Evolutionary conservation across 108 stramenopile species (phyloP).

Genomic region (Seminavis robusta): DNA sequence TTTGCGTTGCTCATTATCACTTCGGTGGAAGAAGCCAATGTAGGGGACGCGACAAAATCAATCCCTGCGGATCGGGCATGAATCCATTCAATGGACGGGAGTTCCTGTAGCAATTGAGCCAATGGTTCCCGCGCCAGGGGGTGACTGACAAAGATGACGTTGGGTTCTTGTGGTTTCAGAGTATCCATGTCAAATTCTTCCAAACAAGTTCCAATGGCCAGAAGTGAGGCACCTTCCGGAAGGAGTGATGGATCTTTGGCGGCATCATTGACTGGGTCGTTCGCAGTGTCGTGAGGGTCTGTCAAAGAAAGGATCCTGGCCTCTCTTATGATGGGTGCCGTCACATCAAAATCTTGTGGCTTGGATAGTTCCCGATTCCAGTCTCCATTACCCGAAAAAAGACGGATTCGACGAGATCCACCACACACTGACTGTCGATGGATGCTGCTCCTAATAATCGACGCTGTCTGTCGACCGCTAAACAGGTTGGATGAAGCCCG

Average conservation of each 20-base stretch:
- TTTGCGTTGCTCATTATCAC: conserved; percentile 86
- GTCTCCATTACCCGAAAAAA: no score
- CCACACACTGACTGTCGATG: no score
- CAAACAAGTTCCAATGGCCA: conserved; percentile 49
- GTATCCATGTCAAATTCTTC: conserved; percentile 55
- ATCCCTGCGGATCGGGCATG: conserved; percentile 83
- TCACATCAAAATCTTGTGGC: no score
- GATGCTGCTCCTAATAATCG: no score
- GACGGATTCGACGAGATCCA: no score
- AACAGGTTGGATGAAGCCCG: no score
- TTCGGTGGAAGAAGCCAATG: conserved; percentile 17
- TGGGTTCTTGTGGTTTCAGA: conserved; percentile 43
- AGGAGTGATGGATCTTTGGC: conserved; percentile 39
- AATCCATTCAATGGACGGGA: conserved; percentile 73
- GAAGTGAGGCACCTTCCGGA: conserved; percentile 51
- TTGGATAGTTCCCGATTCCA: no score
- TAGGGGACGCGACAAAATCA: conserved; percentile 59
- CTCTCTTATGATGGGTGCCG: conserved; percentile 39
- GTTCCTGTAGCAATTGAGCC: conserved; percentile 38
- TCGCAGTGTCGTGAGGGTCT: conserved; percentile 51
- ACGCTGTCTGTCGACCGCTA: no score
- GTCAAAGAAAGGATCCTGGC: conserved; percentile 62
- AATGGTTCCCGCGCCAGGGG: conserved; percentile 53
- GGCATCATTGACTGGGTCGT: conserved; percentile 29
- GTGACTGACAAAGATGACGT: conserved; percentile 72